Evolutionary conservation across 306 rosid species (phyloP).

Genomic region (Quercus dentata): DNA sequence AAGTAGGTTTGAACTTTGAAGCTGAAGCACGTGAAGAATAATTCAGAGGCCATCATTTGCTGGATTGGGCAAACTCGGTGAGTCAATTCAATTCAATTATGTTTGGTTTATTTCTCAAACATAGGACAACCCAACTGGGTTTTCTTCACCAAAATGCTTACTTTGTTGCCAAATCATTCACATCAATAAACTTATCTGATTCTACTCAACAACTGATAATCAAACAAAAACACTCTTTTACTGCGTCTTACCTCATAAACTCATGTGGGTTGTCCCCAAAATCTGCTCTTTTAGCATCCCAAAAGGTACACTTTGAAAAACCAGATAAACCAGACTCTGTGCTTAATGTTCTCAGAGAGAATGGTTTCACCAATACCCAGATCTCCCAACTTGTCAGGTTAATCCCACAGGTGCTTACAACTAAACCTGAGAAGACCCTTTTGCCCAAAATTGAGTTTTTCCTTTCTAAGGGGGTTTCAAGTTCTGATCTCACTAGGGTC

Average conservation of each 20-base stretch:
- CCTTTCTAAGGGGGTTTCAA: constrained; percentile 27
- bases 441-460: constrained; percentile 33
- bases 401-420: constrained; percentile 6
- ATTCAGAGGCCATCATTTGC: background rate
- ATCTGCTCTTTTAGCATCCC: constrained; percentile 16
- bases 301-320: constrained; percentile 13
- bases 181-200: background rate
- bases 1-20: no score
- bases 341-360: constrained; percentile 8
- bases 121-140: background rate
- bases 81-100: background rate
- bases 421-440: constrained; percentile 17
- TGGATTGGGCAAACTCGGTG: background rate
- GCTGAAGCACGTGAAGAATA: no score
- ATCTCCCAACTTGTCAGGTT: constrained; percentile 17
- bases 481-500: constrained; percentile 2
- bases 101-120: background rate
- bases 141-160: background rate
- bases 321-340: constrained; percentile 24
- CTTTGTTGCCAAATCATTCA: background rate
- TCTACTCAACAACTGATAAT: background rate
- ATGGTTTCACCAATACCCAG: constrained; percentile 22
- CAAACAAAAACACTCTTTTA: background rate
- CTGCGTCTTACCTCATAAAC: constrained; percentile 24
- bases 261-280: constrained; percentile 30